Conservation (phyloP, 768 basidiomycete genomes). For the Pleurotus tuoliensis region DNA sequence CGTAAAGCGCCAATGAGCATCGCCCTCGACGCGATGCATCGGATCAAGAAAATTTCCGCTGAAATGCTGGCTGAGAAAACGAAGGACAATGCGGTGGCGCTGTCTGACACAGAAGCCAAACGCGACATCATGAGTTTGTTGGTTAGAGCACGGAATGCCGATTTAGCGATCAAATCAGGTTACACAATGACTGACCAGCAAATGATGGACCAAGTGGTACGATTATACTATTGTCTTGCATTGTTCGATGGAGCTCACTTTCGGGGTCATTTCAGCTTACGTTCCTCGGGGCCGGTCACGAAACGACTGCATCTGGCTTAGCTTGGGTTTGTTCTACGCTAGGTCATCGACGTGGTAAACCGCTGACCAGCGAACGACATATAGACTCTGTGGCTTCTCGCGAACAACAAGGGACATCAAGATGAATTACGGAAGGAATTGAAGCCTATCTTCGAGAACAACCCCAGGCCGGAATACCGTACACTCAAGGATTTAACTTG, state of each 20-base stretch:
- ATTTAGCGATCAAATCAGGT: constrained; percentile 26
- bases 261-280: constrained; percentile 29
- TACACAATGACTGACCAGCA: constrained; percentile 43
- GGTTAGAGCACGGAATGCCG: constrained; percentile 38
- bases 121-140: constrained; percentile 52
- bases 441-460: constrained; percentile 29
- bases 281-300: constrained; percentile 44
- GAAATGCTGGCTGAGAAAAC: constrained; percentile 39
- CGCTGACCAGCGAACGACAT: constrained; percentile 6
- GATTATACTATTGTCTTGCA: constrained; percentile 10
- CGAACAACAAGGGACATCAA: constrained; percentile 47
- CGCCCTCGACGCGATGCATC: constrained; percentile 35
- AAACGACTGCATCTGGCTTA: constrained; percentile 43
- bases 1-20: constrained; percentile 13
- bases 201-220: constrained; percentile 51
- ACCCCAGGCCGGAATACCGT: constrained; percentile 32
- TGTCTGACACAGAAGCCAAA: constrained; percentile 36
- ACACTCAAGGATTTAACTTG: constrained; percentile 35
- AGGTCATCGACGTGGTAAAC: no score
- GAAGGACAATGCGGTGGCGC: constrained; percentile 25
- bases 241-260: no score
- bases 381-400: constrained; percentile 51
- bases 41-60: constrained; percentile 35
- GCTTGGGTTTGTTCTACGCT: constrained; percentile 35
- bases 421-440: constrained; percentile 50